Evolutionary conservation across 2,329 filamentous ascomycete species (phyloP).

Genomic region (Nemania bipapillata): DNA sequence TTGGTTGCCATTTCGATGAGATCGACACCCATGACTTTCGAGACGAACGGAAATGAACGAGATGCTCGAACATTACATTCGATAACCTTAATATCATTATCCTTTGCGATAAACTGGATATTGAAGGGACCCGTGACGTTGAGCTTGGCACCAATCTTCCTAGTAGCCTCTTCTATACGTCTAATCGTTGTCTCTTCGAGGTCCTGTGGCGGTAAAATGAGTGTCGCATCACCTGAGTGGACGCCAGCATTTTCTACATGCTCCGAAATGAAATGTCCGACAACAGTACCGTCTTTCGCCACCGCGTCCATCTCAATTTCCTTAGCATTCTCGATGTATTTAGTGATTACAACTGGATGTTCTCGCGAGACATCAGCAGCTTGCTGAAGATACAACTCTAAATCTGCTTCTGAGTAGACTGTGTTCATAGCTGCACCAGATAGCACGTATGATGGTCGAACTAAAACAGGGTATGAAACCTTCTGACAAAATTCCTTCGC

Average conservation of each 20-base stretch:
- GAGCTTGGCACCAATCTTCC: constrained; percentile 91
- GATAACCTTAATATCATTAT: constrained; percentile 99
- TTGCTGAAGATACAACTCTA: constrained; percentile 88
- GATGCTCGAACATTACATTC: constrained; percentile 98
- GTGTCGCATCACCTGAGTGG: constrained; percentile 95
- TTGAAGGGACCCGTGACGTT: constrained; percentile 98
- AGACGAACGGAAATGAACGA: constrained; percentile 96
- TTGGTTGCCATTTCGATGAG: constrained; percentile 98
- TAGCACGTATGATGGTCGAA: constrained; percentile 94
- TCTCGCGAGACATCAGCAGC: constrained; percentile 93
- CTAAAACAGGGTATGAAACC: constrained; percentile 92
- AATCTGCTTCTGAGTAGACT: constrained; percentile 93
- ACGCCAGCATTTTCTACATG: constrained; percentile 99
- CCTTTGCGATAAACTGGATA: constrained; percentile 99
- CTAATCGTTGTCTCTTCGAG: constrained; percentile 86
- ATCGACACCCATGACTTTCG: constrained; percentile 97
- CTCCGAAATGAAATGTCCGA: constrained; percentile 97
- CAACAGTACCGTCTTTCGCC: constrained; percentile 85
- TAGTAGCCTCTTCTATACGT: constrained; percentile 92
- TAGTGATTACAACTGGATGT: constrained; percentile 97
- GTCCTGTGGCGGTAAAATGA: constrained; percentile 95
- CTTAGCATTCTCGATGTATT: constrained; percentile 99
- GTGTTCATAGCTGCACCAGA: constrained; percentile 99
- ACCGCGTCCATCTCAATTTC: constrained; percentile 99
- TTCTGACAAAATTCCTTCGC: constrained; percentile 86